Evolutionary conservation across 2,329 filamentous ascomycete genomes (phyloP), one percentile per base, ranked within the genome.

Genomic region (Aaosphaeria pasadenensis): DNA sequence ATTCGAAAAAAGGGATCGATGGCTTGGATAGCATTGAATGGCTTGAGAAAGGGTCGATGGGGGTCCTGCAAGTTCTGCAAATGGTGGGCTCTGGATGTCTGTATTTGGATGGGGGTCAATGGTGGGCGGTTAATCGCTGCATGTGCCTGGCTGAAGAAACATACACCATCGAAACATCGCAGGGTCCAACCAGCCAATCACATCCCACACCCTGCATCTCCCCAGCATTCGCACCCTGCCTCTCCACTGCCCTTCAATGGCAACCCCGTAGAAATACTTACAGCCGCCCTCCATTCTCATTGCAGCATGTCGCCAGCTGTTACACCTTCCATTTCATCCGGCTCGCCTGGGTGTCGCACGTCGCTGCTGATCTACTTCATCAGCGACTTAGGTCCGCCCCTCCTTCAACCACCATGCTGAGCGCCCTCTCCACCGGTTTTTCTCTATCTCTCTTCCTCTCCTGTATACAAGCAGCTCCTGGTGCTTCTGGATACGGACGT

Each of bases 81-180:
- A 24, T 24, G 17, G 17, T 3, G 17, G 17, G 17, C 17, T 24
- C 17, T 24, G 17, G 17, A 24, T 36, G 33, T 36, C 33, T 36
- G 33, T 36, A 13, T 36, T 9, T 36, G 33, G 9, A 11, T 36
- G 33, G 33, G 33, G 33, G 33, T 13, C 9, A 36, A 36, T 11
- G 9, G 13, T 36, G 33, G 60, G 66, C 66, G 65, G 57, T 53
- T 69, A 59, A 51, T 49, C 51, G 53, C 50, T 49, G 48, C 58
- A 58, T 36, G 45, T 57, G 40, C 63, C 60, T 69, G 63, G 65
- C 60, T 61, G 59, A 58, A 56, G 32, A 51, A 55, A 47, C 54
- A 52, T 54, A 48, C 50, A 53, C 52, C 51, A 54, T 51, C 49
- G 63, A 60, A 59, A 57, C 53, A 69, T 69, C 61, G 67, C 52